Evolutionary conservation across 2,329 filamentous ascomycete genomes (phyloP).

Genomic region (Diaporthe nobilis): DNA sequence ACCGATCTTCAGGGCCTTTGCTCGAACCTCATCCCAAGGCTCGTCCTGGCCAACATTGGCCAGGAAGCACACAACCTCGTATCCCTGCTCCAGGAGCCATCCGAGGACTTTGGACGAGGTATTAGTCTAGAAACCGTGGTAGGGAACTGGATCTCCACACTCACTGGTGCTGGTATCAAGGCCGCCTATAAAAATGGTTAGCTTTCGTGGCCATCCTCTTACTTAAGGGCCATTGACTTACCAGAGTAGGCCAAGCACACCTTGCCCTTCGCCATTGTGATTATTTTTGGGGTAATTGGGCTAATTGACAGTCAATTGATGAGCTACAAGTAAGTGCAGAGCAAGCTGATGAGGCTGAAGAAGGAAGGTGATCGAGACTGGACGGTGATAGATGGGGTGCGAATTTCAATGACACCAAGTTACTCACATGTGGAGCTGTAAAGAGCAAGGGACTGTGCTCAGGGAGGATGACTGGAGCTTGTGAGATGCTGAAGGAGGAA

Average conservation of each 20-base stretch:
- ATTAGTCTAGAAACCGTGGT: slow-evolving; percentile 12
- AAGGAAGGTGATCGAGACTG: background rate
- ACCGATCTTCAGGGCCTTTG: slow-evolving; percentile 71
- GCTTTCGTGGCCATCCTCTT: background rate
- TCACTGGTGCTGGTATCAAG: slow-evolving; percentile 44
- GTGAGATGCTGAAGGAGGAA: slow-evolving; percentile 23
- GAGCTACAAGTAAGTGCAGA: background rate
- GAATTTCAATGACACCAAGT: slow-evolving; percentile 9
- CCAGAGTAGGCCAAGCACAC: slow-evolving; percentile 43
- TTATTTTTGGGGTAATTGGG: background rate
- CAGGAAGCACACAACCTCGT: slow-evolving; percentile 74
- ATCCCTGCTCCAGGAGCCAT: slow-evolving; percentile 61
- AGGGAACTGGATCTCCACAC: background rate
- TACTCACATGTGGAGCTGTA: slow-evolving; percentile 37
- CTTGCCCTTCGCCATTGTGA: slow-evolving; percentile 42
- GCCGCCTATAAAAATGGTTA: slow-evolving; percentile 37
- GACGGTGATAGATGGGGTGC: background rate
- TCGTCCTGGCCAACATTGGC: slow-evolving; percentile 84
- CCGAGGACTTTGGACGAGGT: slow-evolving; percentile 36
- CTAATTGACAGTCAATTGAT: slow-evolving; percentile 39
- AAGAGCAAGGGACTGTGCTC: slow-evolving; percentile 21
- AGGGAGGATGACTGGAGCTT: slow-evolving; percentile 5
- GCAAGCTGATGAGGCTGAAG: background rate
- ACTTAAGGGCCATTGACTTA: slow-evolving; percentile 8
- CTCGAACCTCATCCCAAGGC: slow-evolving; percentile 80